Conservation (phyloP, 768 basidiomycete genomes). For the Lepiota subincarnata region DNA sequence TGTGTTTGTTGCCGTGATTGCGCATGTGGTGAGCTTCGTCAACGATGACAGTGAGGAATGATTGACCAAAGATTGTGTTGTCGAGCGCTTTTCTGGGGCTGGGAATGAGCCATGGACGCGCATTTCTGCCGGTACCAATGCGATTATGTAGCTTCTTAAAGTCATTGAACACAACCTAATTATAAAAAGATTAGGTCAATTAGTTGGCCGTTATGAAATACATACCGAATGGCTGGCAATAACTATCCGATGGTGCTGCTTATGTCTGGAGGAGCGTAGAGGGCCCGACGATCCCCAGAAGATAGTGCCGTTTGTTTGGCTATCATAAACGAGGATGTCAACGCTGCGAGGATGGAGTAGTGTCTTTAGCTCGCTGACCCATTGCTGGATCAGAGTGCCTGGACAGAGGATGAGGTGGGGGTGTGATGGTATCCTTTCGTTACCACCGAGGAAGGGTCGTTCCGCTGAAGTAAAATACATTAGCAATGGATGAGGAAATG, state of each 20-base stretch:
- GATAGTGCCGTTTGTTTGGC: neutral
- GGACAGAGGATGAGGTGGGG: conserved; percentile 22
- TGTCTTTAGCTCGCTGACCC: conserved; percentile 18
- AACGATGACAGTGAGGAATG: conserved; percentile 14
- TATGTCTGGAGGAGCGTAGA: conserved; percentile 14
- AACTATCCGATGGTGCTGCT: conserved; percentile 14
- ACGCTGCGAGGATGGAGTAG: conserved; percentile 13
- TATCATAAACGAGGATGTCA: conserved; percentile 24
- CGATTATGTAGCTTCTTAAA: neutral
- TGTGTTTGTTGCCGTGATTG: conserved; percentile 16
- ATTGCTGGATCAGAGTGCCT: conserved; percentile 21
- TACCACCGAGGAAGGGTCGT: conserved; percentile 12
- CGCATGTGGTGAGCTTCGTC: conserved; percentile 23
- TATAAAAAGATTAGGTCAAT: neutral
- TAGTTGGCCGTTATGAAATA: no score
- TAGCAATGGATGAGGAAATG: conserved; percentile 1
- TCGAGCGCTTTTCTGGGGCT: neutral
- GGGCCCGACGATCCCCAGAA: conserved; percentile 21
- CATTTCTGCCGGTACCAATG: neutral
- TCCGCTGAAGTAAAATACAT: conserved; percentile 4
- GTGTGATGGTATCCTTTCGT: conserved; percentile 9
- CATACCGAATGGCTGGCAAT: conserved; percentile 23
- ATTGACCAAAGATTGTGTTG: conserved; percentile 15
- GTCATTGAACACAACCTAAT: conserved; percentile 18
- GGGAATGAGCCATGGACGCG: conserved; percentile 19